Conservation (phyloP, 306 rosid genomes). For the Cucurbita argyrosperma region DNA sequence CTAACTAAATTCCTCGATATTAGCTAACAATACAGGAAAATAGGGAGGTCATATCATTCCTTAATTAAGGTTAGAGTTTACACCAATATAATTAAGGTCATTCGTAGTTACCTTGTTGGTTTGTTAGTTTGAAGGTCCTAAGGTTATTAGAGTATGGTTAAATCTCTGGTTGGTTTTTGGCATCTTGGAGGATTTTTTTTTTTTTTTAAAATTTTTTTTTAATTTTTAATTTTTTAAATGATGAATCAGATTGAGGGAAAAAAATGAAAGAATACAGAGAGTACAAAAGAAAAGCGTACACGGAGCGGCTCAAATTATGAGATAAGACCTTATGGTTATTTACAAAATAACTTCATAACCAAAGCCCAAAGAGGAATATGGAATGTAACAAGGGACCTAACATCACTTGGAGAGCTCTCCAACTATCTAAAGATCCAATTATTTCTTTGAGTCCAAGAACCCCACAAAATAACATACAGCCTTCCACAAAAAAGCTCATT, state of each 20-base stretch:
- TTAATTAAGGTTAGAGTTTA: no score
- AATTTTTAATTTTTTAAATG: no score
- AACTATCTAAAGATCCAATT: background rate
- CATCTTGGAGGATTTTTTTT: background rate
- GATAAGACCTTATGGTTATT: background rate
- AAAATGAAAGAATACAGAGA: background rate
- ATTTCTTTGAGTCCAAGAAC: background rate
- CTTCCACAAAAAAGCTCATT: background rate
- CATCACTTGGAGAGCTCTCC: background rate
- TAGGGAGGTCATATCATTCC: no score
- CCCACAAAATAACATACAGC: background rate
- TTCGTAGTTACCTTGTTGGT: background rate
- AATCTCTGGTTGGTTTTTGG: background rate
- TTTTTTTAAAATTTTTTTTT: no score
- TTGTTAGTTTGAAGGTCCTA: background rate
- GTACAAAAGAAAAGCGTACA: background rate
- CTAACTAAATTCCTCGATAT: no score
- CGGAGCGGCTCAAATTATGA: background rate
- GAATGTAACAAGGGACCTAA: background rate
- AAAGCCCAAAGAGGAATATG: background rate
- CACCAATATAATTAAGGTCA: no score
- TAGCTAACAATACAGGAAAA: no score
- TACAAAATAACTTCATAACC: background rate
- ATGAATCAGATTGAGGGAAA: background rate
- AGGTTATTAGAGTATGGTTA: background rate